Base-by-base conservation (phyloP, 495 filamentous ascomycete species). In the Usnea hakonensis region DNA sequence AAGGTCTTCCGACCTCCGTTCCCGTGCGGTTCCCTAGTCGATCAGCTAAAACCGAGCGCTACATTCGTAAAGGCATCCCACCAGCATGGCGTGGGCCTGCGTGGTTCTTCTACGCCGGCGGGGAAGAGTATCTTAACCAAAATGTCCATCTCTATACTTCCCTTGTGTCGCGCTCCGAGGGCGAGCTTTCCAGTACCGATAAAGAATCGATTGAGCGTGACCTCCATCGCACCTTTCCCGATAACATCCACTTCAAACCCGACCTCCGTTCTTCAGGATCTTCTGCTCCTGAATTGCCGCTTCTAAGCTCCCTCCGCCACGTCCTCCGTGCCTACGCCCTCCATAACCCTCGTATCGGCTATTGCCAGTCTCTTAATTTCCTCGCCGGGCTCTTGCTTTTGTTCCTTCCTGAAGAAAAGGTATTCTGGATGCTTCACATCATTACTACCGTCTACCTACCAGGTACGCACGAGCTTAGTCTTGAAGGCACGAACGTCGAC, bases 51-150 rank as follows among this genome's bases (percentile, higher is more conserved):
- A 81, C 92, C 35, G 96, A 95, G 75, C 82, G 91, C 16, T 96
- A 90, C 69, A 82, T 96, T 35, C 85, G 93, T 38, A 98, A 98
- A 72, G 94, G 94, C n/a, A 91, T 97, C 30, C 94, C 94, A 3
- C 87, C 91, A 1, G 90, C 95, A 61, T 91, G 90, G 83, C 83
- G 94, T 67, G 94, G 94, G 14, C 86, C 88, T 7, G 93, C 94
- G 36, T 98, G 94, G 94, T 98, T 96, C 68, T 97, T 86, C 74
- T 98, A 97, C 72, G 91, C 91, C n/a, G 91, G 90, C 16, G 94
- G 94, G 8, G 89, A 89, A 33, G 82, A 85, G 44, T 84, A 87
- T 65, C 68, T 97, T 60, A 81, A 82, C 59, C 85, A 89, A 59
- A 80, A 95, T 69, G 75, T 78, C 13, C 89, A 89, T 4, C 72